Base-by-base conservation (phyloP, 805 yeast genomes). In the Metschnikowia lunata region DNA sequence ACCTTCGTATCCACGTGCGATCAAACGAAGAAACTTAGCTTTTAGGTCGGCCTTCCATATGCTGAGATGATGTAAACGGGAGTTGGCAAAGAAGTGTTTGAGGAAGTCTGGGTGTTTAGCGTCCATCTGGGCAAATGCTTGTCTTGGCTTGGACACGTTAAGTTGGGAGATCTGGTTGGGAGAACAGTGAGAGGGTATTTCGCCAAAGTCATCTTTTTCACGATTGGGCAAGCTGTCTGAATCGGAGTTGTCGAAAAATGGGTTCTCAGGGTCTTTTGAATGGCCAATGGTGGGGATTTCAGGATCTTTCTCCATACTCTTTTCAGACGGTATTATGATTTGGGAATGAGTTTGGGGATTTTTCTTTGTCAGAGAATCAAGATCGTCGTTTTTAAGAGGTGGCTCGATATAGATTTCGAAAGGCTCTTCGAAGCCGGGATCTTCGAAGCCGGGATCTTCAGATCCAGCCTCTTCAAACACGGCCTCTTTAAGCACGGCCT, bases 31-130 rank as follows among this genome's bases (percentile, higher is more conserved):
- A 56, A 85, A 87, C 28, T 76, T 76, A 2, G 78, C 68, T 38
- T 87, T 71, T 23, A 93, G 65, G 33, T 82, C 85, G 0, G 88
- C 75, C 58, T 88, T 91, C 93, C 96, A 88, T 3, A 82, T 74
- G 51, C 96, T 86, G 37, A 93, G 67, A 62, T 89, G 96, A 58
- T 93, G 98, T 28, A 91, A 66, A 40, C 98, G 70, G 1, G 97
- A 90, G 42, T 84, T 82, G 7, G 82, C 76, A 62, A 89, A 91
- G 61, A 85, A 91, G 31, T 73, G 74, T 14, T 73, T 57, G 27
- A 93, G 64, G 55, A 89, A 91, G 40, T 80, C 76, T 0, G 97
- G 96, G 56, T 87, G 83, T 43, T 76, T 79, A 30, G 96, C 87
- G 57, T 83, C 84, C 56, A 52, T 54, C 18, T 50, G 54, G 2